Conservation (phyloP, 257 asterid genomes). For the Craterostigma plantagineum region DNA sequence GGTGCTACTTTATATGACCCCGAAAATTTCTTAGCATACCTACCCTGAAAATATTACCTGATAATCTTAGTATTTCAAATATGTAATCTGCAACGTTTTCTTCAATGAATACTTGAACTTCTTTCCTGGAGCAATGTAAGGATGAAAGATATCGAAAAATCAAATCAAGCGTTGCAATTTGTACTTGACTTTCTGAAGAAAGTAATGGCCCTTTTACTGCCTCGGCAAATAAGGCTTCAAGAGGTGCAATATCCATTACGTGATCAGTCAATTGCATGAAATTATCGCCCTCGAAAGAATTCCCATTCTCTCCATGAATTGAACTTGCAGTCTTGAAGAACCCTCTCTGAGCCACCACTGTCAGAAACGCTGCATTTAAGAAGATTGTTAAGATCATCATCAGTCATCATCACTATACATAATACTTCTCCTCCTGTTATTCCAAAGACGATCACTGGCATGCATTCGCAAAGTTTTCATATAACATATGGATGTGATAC, state of each 20-base stretch:
- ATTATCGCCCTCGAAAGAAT: conserved; percentile 32
- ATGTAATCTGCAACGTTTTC: conserved; percentile 77
- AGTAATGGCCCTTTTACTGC: conserved; percentile 88
- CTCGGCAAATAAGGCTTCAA: conserved; percentile 75
- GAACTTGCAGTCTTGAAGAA: conserved; percentile 34
- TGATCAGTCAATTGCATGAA: conserved; percentile 38
- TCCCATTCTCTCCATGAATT: conserved; percentile 18
- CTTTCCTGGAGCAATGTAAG: conserved; percentile 29
- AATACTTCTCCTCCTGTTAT: too few species aligned
- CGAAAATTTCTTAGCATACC: neutral
- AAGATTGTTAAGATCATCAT: conserved; percentile 6
- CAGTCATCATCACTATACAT: too few species aligned
- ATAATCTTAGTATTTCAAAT: conserved; percentile 77
- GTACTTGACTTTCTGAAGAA: conserved; percentile 86
- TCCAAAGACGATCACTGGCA: too few species aligned
- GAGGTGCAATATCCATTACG: conserved; percentile 22
- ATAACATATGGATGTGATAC: too few species aligned
- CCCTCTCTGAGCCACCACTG: conserved; percentile 70
- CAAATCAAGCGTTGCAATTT: conserved; percentile 58
- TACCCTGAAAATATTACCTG: conserved; percentile 26
- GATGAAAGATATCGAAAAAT: conserved; percentile 40
- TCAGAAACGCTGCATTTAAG: conserved; percentile 54
- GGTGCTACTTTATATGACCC: conserved; percentile 1
- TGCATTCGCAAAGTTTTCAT: too few species aligned
- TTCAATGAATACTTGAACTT: conserved; percentile 41